Evolutionary conservation across 768 basidiomycete genomes (phyloP), one percentile per base, ranked within the genome.

Genomic region (Suillus decipiens): DNA sequence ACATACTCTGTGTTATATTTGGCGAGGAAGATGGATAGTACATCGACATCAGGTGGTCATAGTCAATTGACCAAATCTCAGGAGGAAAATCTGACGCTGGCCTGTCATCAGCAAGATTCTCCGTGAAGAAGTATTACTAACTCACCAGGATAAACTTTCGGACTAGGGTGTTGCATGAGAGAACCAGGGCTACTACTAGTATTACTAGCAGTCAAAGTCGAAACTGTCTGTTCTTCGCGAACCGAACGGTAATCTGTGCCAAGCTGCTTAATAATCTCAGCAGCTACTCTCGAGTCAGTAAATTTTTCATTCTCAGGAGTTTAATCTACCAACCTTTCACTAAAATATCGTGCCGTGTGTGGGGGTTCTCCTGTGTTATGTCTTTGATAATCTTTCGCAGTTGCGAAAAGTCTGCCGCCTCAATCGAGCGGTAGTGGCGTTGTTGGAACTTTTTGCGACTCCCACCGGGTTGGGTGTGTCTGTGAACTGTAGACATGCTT

Each of bases 371-470:
- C 5, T 39, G 56, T 10, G 56, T 57, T 17, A 28, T 19, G 17
- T 39, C 56, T 19, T 19, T 39, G 11, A 57, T 57, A 17, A 28
- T 19, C 24, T 12, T 24, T 28, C 24, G 37, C 56, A 57, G 24
- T 41, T 41, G 56, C 6, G 24, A 24, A 28, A 57, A 57, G 24
- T 57, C 56, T 3, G 39, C 56, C 56, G 56, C 56, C 6, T 57
- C 56, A 17, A 17, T 57, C 9, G 24, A 39, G 9, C 56, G 56
- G 17, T 57, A 57, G 56, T 28, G 36, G 9, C 24, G 37, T 17
- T 57, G 56, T 10, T 28, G 17, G 24, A 41, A 1, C 39, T 28
- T 39, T 19, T 57, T 57, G 10, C 56, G 56, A 28, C 56, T 28
- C 56, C 24, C 41, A 9, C 24, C 37, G 19, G 37, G 28, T 10